Conservation (phyloP, 176 grass and related monocot species). For the Rhipidocladum racemiflorum region DNA sequence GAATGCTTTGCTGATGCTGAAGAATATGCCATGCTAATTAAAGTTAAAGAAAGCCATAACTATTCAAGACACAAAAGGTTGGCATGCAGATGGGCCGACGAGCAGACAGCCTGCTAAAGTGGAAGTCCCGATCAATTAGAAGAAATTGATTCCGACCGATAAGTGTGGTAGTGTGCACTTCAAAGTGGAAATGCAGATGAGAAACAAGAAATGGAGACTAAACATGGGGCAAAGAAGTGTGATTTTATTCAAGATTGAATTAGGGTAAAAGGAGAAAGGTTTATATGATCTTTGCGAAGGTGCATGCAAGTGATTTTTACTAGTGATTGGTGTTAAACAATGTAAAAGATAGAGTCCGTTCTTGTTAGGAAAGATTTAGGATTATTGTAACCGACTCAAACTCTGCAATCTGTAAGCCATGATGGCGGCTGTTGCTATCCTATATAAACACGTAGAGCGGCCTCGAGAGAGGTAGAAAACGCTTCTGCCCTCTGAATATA, state of each 20-base stretch:
- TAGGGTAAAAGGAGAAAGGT: neutral
- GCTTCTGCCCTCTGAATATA: too few relatives aligned
- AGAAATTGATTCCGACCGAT: neutral
- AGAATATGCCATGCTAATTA: slow-evolving; percentile 27
- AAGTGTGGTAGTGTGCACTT: neutral
- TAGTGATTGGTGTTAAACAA: too few relatives aligned
- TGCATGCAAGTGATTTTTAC: neutral
- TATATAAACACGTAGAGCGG: too few relatives aligned
- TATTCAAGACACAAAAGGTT: neutral
- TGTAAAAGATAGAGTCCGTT: too few relatives aligned
- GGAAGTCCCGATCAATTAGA: slow-evolving; percentile 20
- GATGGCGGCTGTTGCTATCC: too few relatives aligned
- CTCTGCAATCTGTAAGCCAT: too few relatives aligned
- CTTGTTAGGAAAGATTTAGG: too few relatives aligned
- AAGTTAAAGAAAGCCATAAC: neutral
- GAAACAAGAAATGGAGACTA: neutral
- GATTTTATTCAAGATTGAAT: neutral
- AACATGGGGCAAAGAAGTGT: neutral
- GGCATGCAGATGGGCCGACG: neutral
- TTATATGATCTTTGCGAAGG: neutral
- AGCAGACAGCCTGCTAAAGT: slow-evolving; percentile 12
- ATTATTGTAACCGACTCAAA: too few relatives aligned
- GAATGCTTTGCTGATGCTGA: neutral
- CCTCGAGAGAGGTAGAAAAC: too few relatives aligned
- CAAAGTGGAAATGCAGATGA: neutral